Base-by-base conservation (phyloP, 225 moss, liverwort and hornwort species). In the Rhytidiadelphus loreus region DNA sequence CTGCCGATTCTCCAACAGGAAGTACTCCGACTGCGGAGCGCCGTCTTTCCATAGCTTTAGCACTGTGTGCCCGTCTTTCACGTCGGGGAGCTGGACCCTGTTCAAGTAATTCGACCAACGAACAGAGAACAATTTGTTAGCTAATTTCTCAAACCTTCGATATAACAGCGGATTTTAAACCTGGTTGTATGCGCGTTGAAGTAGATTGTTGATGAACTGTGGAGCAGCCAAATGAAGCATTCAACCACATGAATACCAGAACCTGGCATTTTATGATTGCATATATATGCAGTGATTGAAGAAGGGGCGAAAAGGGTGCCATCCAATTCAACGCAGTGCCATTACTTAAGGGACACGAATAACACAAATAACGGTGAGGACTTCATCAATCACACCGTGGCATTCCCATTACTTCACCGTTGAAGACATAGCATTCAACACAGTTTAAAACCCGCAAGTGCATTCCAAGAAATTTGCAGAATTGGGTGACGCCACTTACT, bases 1-100 rank as follows among this genome's bases (percentile, higher is more conserved):
- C 83, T 93, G 93, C 35, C 92, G 92, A 33, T 92, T 90, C 89
- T 92, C 93, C 32, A 90, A 59, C 32, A 93, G 64, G 62, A 93
- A 92, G 50, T 92, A 93, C 88, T 93, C 93, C n/a, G 89, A 43
- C 29, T 81, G 35, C 16, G 89, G 57, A 26, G 89, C 90, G 15
- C 92, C 92, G 61, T 92, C 85, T 83, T 90, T 88, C 92, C 93
- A 92, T 17, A 93, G 58, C 89, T 89, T 92, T 23, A 93, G 0
- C 70, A 93, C 92, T 25, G 19, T 87, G 56, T 90, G 82, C 39
- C 44, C 20, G 70, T 86, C 83, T 62, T 93, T 93, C 63, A 93
- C 93, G 28, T 92, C 93, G 5, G 86, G 62, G 2, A 93, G 90
- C 5, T 90, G 28, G 46, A 93, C 23, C 59, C 86, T 88, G 12